phyloP scores from a whole-genome alignment of 1,284 basidiomycete genomes.

The Salmacisia buchloeana region DNA sequence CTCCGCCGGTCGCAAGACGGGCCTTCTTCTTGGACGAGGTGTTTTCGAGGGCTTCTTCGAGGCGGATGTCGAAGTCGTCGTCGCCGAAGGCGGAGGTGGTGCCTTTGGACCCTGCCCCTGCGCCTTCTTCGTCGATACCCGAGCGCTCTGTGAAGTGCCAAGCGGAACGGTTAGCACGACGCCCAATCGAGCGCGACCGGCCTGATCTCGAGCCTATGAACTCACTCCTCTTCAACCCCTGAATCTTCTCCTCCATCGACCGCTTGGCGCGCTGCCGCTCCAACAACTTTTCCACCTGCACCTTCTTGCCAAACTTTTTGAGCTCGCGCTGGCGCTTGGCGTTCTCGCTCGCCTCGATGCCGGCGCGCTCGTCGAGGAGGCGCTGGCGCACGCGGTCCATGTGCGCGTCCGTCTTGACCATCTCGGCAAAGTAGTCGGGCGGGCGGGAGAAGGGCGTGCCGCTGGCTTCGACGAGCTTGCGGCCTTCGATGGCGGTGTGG shows the following conservation, averaged over 20 bases:
- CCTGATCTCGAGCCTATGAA: too few species aligned
- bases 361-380: conserved; percentile 78
- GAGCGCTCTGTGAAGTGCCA: neutral
- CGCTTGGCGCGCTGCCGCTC: conserved; percentile 72
- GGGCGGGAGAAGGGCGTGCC: conserved; percentile 84
- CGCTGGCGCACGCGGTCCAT: conserved; percentile 94
- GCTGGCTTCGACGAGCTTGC: conserved; percentile 67
- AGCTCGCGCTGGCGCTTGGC: conserved; percentile 86
- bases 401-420: conserved; percentile 95
- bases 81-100: conserved; percentile 49
- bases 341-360: conserved; percentile 85
- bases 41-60: conserved; percentile 56
- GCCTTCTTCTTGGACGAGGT: conserved; percentile 1
- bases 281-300: conserved; percentile 77
- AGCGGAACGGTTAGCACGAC: neutral
- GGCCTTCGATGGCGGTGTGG: conserved; percentile 70
- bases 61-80: conserved; percentile 71
- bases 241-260: conserved; percentile 62
- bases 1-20: neutral
- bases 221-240: conserved; percentile 66
- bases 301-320: conserved; percentile 97
- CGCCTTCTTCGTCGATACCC: conserved; percentile 9
- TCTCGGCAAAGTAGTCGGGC: conserved; percentile 93
- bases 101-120: conserved; percentile 60
- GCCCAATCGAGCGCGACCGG: too few species aligned